phyloP scores from a whole-genome alignment of 345 rosid species.

The Luvunga scandens region DNA sequence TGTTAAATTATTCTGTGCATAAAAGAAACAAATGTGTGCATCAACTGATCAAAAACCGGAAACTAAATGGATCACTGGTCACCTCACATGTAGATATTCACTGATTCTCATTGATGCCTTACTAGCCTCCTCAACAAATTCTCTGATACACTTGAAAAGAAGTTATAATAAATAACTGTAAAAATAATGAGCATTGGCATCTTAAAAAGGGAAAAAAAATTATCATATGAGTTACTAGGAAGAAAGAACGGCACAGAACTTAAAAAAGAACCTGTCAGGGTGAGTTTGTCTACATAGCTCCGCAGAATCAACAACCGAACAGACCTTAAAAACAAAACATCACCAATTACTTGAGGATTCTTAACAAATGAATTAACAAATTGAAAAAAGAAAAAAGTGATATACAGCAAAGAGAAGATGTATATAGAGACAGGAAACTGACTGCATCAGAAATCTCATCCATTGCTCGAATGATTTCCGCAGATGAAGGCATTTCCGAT shows the following conservation, averaged over 20 bases:
- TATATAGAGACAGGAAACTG: neutral
- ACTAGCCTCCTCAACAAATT: constrained; percentile 84
- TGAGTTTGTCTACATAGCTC: constrained; percentile 94
- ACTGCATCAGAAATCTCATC: constrained; percentile 90
- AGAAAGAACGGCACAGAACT: neutral
- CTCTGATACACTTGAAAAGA: constrained; percentile 37
- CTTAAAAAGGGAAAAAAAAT: neutral
- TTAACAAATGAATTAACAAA: neutral
- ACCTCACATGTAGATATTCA: constrained; percentile 99
- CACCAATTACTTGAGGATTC: neutral
- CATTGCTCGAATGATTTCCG: constrained; percentile 72
- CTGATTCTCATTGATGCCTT: constrained; percentile 80
- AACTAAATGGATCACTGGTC: constrained; percentile 48
- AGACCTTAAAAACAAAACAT: constrained; percentile 51
- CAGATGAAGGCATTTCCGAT: constrained; percentile 64
- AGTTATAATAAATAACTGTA: neutral
- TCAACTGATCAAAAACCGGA: neutral
- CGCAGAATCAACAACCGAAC: constrained; percentile 91
- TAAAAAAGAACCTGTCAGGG: constrained; percentile 68
- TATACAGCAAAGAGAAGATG: neutral
- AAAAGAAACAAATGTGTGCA: neutral
- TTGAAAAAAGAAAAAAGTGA: neutral
- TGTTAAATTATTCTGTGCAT: neutral
- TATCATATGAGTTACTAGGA: neutral
- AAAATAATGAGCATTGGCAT: neutral